These are phyloP conservation scores for Aspergillus persii DNA, from an alignment of 2,329 filamentous ascomycete species.

Conservation along the genomic window DNA sequence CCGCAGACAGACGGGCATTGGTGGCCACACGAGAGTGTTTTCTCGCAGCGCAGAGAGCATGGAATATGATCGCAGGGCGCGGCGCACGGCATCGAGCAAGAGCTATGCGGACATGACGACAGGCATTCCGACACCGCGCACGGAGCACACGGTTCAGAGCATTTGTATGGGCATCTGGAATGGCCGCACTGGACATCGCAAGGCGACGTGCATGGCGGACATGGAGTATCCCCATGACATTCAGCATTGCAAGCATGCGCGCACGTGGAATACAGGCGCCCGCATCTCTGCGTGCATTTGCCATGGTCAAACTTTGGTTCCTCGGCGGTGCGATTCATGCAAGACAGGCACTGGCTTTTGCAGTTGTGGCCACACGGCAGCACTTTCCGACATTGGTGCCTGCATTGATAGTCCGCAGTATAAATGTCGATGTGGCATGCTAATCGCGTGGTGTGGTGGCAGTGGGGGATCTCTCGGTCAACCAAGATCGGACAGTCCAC, in stretches of 20 bases:
- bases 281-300: constrained; percentile 44
- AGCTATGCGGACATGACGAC: constrained; percentile 55
- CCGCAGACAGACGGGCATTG: constrained; percentile 65
- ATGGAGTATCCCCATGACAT: constrained; percentile 51
- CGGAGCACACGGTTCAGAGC: constrained; percentile 60
- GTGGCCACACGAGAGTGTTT: constrained; percentile 58
- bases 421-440: constrained; percentile 52
- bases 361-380: constrained; percentile 62
- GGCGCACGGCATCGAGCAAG: constrained; percentile 58
- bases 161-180: constrained; percentile 38
- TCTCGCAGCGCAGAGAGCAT: constrained; percentile 59
- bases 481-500: constrained; percentile 54
- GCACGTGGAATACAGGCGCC: constrained; percentile 54
- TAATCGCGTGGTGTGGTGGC: constrained; percentile 53
- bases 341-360: constrained; percentile 48
- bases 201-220: constrained; percentile 28
- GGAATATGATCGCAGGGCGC: constrained; percentile 67
- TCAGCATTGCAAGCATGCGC: constrained; percentile 51
- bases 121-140: constrained; percentile 57
- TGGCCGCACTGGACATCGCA: constrained; percentile 61
- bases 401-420: constrained; percentile 47
- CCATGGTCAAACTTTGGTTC: constrained; percentile 45
- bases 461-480: constrained; percentile 51
- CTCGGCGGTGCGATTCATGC: constrained; percentile 37
- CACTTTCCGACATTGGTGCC: constrained; percentile 43